A percentile compares a stretch with the other conserved stretches of the same genome.
These are phyloP conservation scores for Saprolegnia diclina DNA, from an alignment of 352 stramenopile species.

Conservation along the genomic window DNA sequence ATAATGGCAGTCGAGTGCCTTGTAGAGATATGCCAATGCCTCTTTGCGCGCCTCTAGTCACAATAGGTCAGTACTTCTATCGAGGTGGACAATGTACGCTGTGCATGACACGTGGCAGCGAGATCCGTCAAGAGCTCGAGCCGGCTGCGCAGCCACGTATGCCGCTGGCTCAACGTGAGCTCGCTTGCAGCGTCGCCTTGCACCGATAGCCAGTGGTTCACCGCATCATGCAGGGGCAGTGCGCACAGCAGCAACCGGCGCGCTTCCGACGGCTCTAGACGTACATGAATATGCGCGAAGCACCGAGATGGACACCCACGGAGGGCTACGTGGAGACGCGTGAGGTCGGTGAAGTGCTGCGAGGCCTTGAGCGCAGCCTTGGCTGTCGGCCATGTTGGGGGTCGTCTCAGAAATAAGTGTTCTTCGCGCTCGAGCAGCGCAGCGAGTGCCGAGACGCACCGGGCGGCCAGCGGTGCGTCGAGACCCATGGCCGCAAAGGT, in stretches of 20 bases:
- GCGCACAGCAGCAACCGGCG: too few species aligned
- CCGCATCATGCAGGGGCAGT: neutral
- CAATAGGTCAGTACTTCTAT: neutral
- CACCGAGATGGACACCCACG: neutral
- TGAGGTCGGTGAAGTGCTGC: neutral
- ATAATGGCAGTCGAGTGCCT: slow-evolving; percentile 14
- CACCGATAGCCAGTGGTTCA: neutral
- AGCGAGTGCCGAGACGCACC: slow-evolving; percentile 1
- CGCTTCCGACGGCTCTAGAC: too few species aligned
- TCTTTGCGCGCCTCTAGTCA: slow-evolving; percentile 14
- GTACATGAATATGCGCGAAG: neutral
- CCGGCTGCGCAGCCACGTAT: neutral
- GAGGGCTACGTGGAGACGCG: neutral
- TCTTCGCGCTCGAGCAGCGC: slow-evolving; percentile 18
- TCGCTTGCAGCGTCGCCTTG: neutral
- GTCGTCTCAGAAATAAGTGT: neutral
- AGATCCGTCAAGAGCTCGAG: neutral
- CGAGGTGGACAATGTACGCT: neutral
- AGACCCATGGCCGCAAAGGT: neutral
- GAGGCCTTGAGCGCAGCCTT: neutral
- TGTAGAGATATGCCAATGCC: slow-evolving; percentile 12
- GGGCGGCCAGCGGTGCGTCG: neutral
- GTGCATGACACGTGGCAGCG: neutral
- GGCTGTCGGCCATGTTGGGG: neutral
- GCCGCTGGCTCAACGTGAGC: neutral